Evolutionary conservation across 257 asterid genomes (phyloP).

Genomic region (Solanum tacnaense): DNA sequence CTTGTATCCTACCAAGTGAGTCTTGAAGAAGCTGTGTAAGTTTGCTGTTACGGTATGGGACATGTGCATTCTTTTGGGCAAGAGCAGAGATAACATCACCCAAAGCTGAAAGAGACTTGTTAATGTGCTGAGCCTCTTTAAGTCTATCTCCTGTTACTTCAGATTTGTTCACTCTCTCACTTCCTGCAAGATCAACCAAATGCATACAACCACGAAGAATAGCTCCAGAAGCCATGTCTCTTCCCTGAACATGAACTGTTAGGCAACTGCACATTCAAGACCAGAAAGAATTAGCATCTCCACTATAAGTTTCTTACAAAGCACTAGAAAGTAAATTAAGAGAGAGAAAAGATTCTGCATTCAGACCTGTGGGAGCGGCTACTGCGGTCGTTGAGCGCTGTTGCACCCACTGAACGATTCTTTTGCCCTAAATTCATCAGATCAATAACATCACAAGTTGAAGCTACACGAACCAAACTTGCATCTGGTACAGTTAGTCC

Average conservation of each 20-base stretch:
- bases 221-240: slow-evolving; percentile 68
- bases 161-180: slow-evolving; percentile 98
- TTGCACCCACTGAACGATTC: slow-evolving; percentile 88
- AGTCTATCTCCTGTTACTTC: slow-evolving; percentile 96
- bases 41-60: slow-evolving; percentile 92
- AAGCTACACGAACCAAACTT: slow-evolving; percentile 47
- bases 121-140: slow-evolving; percentile 94
- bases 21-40: slow-evolving; percentile 97
- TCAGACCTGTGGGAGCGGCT: slow-evolving; percentile 87
- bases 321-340: not conserved
- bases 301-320: not conserved
- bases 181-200: slow-evolving; percentile 97
- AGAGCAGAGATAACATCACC: slow-evolving; percentile 96
- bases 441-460: slow-evolving; percentile 86
- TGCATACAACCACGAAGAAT: slow-evolving; percentile 95
- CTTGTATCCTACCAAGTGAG: slow-evolving; percentile 68
- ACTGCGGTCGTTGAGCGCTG: slow-evolving; percentile 81
- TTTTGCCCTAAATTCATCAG: slow-evolving; percentile 74
- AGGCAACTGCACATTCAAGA: slow-evolving; percentile 51
- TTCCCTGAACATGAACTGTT: slow-evolving; percentile 94
- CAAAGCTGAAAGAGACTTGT: slow-evolving; percentile 85
- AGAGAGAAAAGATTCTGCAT: not conserved
- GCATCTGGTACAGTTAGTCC: slow-evolving; percentile 95
- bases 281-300: not conserved
- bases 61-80: slow-evolving; percentile 79